Evolutionary conservation across 345 rosid species (phyloP).

Genomic region (Gossypium stocksii): DNA sequence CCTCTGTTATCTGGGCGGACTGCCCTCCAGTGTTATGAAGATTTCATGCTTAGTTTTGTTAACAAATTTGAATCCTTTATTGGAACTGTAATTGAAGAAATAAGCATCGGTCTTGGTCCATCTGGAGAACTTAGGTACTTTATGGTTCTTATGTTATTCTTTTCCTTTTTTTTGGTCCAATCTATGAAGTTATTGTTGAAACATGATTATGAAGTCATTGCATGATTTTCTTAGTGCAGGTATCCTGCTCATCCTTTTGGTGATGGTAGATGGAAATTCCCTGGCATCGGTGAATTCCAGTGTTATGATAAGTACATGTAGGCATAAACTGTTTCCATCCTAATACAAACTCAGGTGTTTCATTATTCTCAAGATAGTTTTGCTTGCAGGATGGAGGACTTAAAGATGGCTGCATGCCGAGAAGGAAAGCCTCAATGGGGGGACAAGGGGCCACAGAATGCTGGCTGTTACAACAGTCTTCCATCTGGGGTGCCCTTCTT

Average conservation of each 20-base stretch:
- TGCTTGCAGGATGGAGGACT: constrained; percentile 59
- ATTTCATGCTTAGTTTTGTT: constrained; percentile 53
- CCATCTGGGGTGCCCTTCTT: constrained; percentile 56
- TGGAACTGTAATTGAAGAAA: constrained; percentile 60
- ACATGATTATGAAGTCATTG: constrained; percentile 11
- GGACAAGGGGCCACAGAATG: constrained; percentile 47
- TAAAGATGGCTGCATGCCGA: constrained; percentile 58
- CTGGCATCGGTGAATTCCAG: constrained; percentile 74
- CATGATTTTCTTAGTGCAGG: constrained; percentile 34
- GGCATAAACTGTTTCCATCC: constrained; percentile 14
- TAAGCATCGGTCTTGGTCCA: constrained; percentile 70
- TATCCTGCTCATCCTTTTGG: constrained; percentile 67
- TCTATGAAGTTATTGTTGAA: constrained; percentile 16
- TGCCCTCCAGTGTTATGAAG: constrained; percentile 65
- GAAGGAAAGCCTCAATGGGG: constrained; percentile 67
- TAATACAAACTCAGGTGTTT: constrained; percentile 1
- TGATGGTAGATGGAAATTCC: constrained; percentile 66
- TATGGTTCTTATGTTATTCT: constrained; percentile 4
- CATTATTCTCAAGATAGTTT: constrained; percentile 14
- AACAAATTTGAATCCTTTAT: constrained; percentile 41
- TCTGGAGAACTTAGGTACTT: constrained; percentile 60
- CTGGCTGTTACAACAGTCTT: constrained; percentile 61
- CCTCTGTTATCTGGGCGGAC: constrained; percentile 58
- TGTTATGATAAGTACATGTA: constrained; percentile 74
- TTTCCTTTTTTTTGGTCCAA: neutral